Evolutionary conservation across 75 land plant genomes (phyloP), one percentile per base, ranked within the genome.

Genomic region (Sequoia sempervirens): DNA sequence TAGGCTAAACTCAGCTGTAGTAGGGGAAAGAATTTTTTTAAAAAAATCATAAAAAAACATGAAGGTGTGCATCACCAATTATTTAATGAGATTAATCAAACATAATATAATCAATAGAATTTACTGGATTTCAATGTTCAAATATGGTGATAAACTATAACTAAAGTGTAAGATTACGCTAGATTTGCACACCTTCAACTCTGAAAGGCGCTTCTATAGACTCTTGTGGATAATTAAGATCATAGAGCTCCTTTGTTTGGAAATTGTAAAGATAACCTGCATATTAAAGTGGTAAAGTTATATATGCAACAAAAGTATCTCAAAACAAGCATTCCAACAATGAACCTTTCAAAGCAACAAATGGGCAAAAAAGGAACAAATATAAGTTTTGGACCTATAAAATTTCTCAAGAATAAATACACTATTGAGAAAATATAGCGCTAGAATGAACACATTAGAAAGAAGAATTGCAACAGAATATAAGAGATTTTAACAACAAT

Each of bases 211-310:
- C 91, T 80, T 87, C 93, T 46, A 91, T 83, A 79, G 86, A 89
- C 75, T 95, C 96, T 75, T 91, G 94, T n/a, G 92, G 91, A 89
- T 91, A 86, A 85, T 89, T 92, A 79, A 97, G 93, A 89, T 94
- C 93, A 82, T 95, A 92, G 64, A 97, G 90, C 82, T 97, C 99
- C 84, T 93, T 95, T 80, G 97, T 97, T 81, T 95, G 99, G 79
- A 85, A 94, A 82, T 97, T 97, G 83, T 90, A 94, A 15, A 97
- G 89, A 89, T 95, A 94, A 83, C 97, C 99, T 97, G 94, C 90
- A 89, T 58, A 18, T 58, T 58, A 18, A 18, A 13, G 54, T 53
- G 28, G 28, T 64, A 26, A 4, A 64, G 26, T 23, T 64, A 64
- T 20, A 26, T 64, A 64, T 64, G 28, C 28, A 20, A 64, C 68